Conservation (phyloP, 805 yeast genomes). For the Metschnikowia sp. region DNA sequence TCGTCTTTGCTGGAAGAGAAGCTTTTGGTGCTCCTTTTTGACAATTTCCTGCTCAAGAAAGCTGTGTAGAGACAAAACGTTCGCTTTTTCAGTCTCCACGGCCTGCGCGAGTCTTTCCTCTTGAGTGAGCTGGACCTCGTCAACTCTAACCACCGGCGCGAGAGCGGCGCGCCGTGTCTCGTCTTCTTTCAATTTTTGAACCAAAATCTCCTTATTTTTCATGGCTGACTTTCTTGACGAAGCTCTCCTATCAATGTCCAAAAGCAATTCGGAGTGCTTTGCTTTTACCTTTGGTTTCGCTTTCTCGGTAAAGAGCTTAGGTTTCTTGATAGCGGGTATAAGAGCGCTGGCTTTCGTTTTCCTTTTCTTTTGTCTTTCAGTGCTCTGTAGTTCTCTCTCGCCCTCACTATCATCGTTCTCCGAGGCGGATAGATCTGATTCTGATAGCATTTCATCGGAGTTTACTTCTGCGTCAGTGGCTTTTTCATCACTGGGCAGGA, state of each 20-base stretch:
- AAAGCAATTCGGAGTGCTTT: slow-evolving; percentile 47
- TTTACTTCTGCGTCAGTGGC: slow-evolving; percentile 19
- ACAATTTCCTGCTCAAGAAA: slow-evolving; percentile 83
- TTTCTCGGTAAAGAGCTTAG: slow-evolving; percentile 16
- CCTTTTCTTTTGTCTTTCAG: slow-evolving; percentile 36
- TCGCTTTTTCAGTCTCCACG: slow-evolving; percentile 74
- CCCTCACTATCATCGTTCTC: slow-evolving; percentile 68
- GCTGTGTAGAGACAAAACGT: slow-evolving; percentile 65
- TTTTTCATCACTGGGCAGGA: slow-evolving; percentile 1
- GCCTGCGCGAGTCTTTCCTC: slow-evolving; percentile 81
- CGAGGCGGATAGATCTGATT: slow-evolving; percentile 48
- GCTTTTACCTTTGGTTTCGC: slow-evolving; percentile 30
- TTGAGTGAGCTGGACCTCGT: slow-evolving; percentile 57
- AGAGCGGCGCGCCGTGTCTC: slow-evolving; percentile 56
- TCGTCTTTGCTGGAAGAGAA: slow-evolving; percentile 63
- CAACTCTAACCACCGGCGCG: slow-evolving; percentile 39
- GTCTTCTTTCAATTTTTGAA: slow-evolving; percentile 64
- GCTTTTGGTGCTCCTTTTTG: slow-evolving; percentile 74
- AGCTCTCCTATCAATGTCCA: slow-evolving; percentile 56
- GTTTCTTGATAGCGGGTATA: slow-evolving; percentile 34
- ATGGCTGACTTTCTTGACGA: slow-evolving; percentile 78
- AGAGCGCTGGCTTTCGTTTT: slow-evolving; percentile 20
- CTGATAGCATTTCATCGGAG: slow-evolving; percentile 52
- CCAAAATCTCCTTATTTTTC: slow-evolving; percentile 71
- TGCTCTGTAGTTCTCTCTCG: slow-evolving; percentile 55